These are phyloP conservation scores for Cutaneotrichosporon cutaneum DNA, from an alignment of 1,284 basidiomycete genomes.

Conservation along the genomic window DNA sequence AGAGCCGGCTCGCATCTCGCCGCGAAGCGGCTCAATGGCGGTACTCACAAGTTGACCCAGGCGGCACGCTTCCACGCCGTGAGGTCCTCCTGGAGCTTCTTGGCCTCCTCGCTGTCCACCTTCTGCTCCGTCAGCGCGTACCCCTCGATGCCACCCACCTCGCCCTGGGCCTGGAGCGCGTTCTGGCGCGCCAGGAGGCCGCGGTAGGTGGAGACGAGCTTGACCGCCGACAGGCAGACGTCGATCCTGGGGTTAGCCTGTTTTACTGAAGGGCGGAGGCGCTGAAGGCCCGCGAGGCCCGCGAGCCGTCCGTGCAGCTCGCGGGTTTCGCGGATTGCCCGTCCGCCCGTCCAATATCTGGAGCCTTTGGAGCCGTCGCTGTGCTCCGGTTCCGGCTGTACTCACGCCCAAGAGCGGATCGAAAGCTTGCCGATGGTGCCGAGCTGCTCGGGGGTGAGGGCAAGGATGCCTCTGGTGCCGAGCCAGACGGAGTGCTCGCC, in stretches of 20 bases:
- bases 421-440: constrained; percentile 8
- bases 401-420: constrained; percentile 50
- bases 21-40: too few relatives aligned
- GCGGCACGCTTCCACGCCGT: constrained; percentile 35
- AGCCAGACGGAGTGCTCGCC: constrained; percentile 49
- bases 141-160: constrained; percentile 35
- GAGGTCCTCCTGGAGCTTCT: constrained; percentile 35
- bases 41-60: constrained; percentile 38
- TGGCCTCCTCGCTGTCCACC: constrained; percentile 14
- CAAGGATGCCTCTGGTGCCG: constrained; percentile 42
- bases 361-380: neutral
- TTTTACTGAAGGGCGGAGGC: neutral
- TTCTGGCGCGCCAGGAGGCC: constrained; percentile 28
- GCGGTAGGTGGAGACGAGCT: constrained; percentile 31
- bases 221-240: constrained; percentile 41
- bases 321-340: neutral
- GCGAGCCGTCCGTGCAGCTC: constrained; percentile 3
- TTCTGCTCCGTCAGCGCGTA: constrained; percentile 35
- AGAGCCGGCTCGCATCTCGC: too few relatives aligned
- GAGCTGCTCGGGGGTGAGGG: constrained; percentile 28
- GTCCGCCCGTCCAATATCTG: neutral
- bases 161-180: constrained; percentile 26
- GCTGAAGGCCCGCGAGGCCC: too few relatives aligned
- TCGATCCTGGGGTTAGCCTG: constrained; percentile 34
- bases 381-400: constrained; percentile 10